Percentiles rank a stretch among this genome's conserved stretches.
phyloP scores from a whole-genome alignment of 73 alveolate genomes.

The Paramecium caudatum region DNA sequence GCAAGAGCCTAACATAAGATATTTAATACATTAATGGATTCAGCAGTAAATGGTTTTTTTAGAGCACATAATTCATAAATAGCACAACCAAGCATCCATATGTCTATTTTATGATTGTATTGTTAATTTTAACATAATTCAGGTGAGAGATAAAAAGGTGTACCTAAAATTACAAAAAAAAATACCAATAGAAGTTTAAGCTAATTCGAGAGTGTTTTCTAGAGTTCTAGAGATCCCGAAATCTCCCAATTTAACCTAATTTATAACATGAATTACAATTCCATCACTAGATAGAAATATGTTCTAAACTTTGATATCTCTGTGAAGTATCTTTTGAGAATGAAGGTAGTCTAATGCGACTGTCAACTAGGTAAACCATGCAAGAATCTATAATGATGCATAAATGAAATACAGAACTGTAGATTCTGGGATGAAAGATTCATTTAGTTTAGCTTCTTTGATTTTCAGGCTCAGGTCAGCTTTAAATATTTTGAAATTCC shows the following conservation, averaged over 20 bases:
- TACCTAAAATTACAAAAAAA: slow-evolving; percentile 65
- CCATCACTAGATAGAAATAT: slow-evolving; percentile 52
- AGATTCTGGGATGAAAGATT: not conserved
- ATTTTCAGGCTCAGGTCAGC: slow-evolving; percentile 77
- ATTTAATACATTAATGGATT: slow-evolving; percentile 29
- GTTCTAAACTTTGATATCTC: slow-evolving; percentile 81
- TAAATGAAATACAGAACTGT: slow-evolving; percentile 67
- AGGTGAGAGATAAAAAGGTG: slow-evolving; percentile 83
- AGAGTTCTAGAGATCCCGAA: slow-evolving; percentile 57
- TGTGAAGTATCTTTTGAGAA: slow-evolving; percentile 85
- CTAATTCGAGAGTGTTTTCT: slow-evolving; percentile 53
- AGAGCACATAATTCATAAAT: slow-evolving; percentile 75
- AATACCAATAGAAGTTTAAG: slow-evolving; percentile 58
- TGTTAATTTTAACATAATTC: slow-evolving; percentile 78
- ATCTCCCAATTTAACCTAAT: slow-evolving; percentile 65
- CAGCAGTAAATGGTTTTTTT: slow-evolving; percentile 72
- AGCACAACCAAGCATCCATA: slow-evolving; percentile 83
- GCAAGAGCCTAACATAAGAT: slow-evolving; percentile 48
- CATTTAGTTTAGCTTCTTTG: slow-evolving; percentile 29
- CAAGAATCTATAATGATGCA: slow-evolving; percentile 76
- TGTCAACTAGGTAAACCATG: slow-evolving; percentile 83
- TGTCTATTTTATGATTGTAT: slow-evolving; percentile 79
- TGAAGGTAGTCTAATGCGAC: slow-evolving; percentile 84
- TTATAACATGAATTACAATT: not conserved
- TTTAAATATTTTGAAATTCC: not conserved